Evolutionary conservation across 176 grass and related monocot species (phyloP), one percentile per base, ranked within the genome.

Genomic region (Phragmites australis): DNA sequence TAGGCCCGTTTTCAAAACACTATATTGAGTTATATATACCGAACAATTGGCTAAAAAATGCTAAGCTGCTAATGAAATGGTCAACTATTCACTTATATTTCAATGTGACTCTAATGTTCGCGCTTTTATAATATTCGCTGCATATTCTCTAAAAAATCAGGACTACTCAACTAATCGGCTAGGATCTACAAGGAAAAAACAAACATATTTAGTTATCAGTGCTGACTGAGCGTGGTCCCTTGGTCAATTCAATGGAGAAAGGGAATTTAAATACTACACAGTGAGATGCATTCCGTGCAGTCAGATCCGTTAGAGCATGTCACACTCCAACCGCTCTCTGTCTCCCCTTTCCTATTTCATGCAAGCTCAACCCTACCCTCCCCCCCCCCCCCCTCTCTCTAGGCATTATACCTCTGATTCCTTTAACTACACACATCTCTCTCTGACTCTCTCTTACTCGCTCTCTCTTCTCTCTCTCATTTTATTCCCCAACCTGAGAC

Each of bases 401-500:
- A 64, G 83, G 58, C 58, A 86, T 74, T 65, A 80, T 65, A 73
- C 56, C 56, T 85, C 22, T 72, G 18, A 45, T 54, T 43, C 60
- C 72, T 69, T 77, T 76, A 69, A 59, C 62, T 46, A 9, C 81
- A 22, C 18, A 29, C 15, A 11, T 47, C 59, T 74, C 34, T 68
- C 50, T 68, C n/a, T 83, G n/a, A n/a, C n/a, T n/a, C n/a, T n/a
- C n/a, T n/a, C n/a, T n/a, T n/a, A n/a, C n/a, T n/a, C n/a, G n/a
- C n/a, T n/a, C n/a, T n/a, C n/a, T n/a, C n/a, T 5, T 37, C 74
- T 86, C 72, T 83, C 87, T 89, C 84, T 90, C 72, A 34, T 70
- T 51, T 77, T 70, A 68, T 75, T 68, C 66, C 47, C 44, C 58
- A 51, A 70, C 78, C 37, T 64, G 54, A 50, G 60, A 56, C 39